These are phyloP conservation scores for Phalaenopsis equestris DNA, from an alignment of 106 monocot genomes.

Conservation along the genomic window DNA sequence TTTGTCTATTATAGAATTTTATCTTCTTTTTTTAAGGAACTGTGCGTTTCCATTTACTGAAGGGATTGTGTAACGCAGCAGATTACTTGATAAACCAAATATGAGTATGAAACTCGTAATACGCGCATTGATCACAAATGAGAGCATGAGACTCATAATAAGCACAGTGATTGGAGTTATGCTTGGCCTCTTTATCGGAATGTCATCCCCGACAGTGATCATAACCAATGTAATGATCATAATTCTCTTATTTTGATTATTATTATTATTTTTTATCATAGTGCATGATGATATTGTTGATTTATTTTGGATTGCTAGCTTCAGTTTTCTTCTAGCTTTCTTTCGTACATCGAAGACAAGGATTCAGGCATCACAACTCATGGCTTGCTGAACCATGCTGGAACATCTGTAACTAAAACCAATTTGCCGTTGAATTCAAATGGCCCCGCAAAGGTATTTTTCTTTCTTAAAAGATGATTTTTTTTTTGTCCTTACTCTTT, in stretches of 20 bases:
- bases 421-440: conserved; percentile 15
- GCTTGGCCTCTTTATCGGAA: conserved; percentile 65
- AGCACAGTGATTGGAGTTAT: conserved; percentile 47
- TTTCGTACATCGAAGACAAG: conserved; percentile 67
- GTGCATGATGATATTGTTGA: neutral
- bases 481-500: neutral
- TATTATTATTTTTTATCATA: neutral
- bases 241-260: conserved; percentile 3
- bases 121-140: conserved; percentile 26
- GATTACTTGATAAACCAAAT: conserved; percentile 37
- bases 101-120: conserved; percentile 51
- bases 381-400: conserved; percentile 57
- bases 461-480: neutral
- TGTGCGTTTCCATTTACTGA: neutral
- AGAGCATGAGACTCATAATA: conserved; percentile 23
- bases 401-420: conserved; percentile 27
- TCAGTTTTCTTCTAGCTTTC: conserved; percentile 55
- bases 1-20: neutral
- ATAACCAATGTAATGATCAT: conserved; percentile 42
- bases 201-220: conserved; percentile 45
- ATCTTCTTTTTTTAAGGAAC: neutral
- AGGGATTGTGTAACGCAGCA: conserved; percentile 16
- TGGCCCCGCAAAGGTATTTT: conserved; percentile 24
- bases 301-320: conserved; percentile 36
- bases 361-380: conserved; percentile 51